A percentile compares a stretch with the other conserved stretches of the same genome.
These are phyloP conservation scores for Epichloe typhina DNA, from an alignment of 2,329 filamentous ascomycete species.

Conservation along the genomic window DNA sequence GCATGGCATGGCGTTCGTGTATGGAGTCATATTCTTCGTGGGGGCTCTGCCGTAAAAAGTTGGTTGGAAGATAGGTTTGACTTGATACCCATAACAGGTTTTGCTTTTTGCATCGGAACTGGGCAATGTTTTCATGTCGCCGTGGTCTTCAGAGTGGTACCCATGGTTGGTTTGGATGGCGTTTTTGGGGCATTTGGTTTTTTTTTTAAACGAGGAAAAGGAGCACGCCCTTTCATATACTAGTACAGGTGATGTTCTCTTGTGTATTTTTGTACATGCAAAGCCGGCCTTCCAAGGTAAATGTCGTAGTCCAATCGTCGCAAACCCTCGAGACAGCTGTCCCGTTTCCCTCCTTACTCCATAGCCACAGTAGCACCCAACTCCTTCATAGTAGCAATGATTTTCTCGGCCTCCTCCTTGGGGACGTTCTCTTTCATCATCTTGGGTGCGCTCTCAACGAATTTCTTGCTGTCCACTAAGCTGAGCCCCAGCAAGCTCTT, in stretches of 20 bases:
- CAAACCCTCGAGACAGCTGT: neutral
- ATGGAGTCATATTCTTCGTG: constrained; percentile 1
- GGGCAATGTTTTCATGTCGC: neutral
- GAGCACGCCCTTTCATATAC: constrained; percentile 15
- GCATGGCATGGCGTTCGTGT: constrained; percentile 16
- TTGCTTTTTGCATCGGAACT: neutral
- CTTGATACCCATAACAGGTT: constrained; percentile 17
- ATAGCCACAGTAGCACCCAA: constrained; percentile 80
- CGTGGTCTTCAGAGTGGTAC: neutral
- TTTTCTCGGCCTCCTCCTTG: constrained; percentile 99
- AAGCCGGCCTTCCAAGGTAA: constrained; percentile 20
- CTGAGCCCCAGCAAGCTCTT: constrained; percentile 91
- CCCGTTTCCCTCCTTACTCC: constrained; percentile 49
- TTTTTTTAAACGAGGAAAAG: neutral
- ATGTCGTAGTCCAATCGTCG: constrained; percentile 11
- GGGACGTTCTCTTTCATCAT: constrained; percentile 97
- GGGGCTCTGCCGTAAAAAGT: neutral
- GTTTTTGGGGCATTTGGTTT: neutral
- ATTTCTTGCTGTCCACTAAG: constrained; percentile 99
- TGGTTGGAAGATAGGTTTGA: constrained; percentile 8
- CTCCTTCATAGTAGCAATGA: constrained; percentile 85
- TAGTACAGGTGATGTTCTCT: constrained; percentile 20
- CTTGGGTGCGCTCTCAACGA: constrained; percentile 96
- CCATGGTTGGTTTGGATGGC: neutral
- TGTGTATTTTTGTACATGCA: constrained; percentile 23